Evolutionary conservation across 768 basidiomycete species (phyloP).

Genomic region (Phlebiopsis flavidoalba): DNA sequence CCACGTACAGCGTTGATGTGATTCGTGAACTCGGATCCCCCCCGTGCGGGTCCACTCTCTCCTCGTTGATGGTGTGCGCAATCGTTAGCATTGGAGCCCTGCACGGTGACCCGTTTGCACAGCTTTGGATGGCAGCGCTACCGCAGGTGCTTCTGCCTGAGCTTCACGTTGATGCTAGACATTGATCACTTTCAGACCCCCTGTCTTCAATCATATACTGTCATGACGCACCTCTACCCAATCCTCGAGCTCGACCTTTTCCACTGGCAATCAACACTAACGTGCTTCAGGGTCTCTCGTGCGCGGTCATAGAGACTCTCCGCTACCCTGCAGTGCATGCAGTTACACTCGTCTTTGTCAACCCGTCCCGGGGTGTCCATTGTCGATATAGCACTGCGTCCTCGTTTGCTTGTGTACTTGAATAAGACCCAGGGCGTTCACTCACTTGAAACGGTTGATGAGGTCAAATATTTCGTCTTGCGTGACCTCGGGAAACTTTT

Average conservation of each 20-base stretch:
- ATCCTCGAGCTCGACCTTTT: constrained; percentile 91
- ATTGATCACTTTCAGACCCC: constrained; percentile 5
- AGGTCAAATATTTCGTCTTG: constrained; percentile 94
- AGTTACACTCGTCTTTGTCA: constrained; percentile 76
- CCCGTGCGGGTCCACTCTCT: no score
- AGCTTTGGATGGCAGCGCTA: constrained; percentile 54
- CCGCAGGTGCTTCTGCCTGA: constrained; percentile 41
- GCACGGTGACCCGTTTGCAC: constrained; percentile 93
- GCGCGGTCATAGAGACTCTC: constrained; percentile 88
- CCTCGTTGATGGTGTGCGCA: constrained; percentile 96
- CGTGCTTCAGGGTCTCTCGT: constrained; percentile 86
- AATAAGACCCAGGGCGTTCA: constrained; percentile 14
- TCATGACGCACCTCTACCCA: constrained; percentile 84
- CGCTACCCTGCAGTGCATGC: constrained; percentile 69
- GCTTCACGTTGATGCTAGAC: constrained; percentile 78
- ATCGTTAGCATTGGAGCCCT: constrained; percentile 94
- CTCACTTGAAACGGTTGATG: constrained; percentile 94
- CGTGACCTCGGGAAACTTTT: constrained; percentile 87
- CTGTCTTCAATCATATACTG: constrained; percentile 15
- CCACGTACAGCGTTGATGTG: constrained; percentile 84
- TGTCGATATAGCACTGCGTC: constrained; percentile 60
- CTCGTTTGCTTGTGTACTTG: background rate
- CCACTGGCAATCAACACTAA: constrained; percentile 93
- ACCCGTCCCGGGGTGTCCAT: constrained; percentile 81
- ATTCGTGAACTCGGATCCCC: constrained; percentile 89